Percentiles rank a stretch among this genome's conserved stretches.
Evolutionary conservation across 345 rosid genomes (phyloP).

Genomic region (Ailanthus altissimus): DNA sequence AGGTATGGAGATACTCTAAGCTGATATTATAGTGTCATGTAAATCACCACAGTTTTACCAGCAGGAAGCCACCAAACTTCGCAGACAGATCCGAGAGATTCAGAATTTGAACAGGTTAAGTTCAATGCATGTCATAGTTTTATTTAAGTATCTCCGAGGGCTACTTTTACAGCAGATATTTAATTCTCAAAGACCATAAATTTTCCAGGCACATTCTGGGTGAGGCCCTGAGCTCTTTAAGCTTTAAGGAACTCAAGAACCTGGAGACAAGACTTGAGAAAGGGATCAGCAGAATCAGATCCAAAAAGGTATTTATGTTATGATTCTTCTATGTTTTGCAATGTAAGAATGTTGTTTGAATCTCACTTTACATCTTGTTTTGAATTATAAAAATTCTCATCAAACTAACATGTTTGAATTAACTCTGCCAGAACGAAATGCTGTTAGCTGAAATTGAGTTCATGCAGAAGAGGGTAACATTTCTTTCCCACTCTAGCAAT

Average conservation of each 20-base stretch:
- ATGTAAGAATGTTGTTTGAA: background rate
- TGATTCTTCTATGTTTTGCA: background rate
- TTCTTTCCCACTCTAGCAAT: conserved; percentile 15
- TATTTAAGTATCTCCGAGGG: background rate
- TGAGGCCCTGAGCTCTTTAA: conserved; percentile 66
- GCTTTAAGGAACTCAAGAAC: conserved; percentile 73
- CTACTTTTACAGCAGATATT: background rate
- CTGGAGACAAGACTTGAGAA: conserved; percentile 75
- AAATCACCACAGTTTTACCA: conserved; percentile 62
- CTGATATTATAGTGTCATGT: background rate
- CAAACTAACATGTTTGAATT: conserved; percentile 21
- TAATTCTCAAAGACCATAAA: background rate
- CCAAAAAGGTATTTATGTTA: conserved; percentile 69
- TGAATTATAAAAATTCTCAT: background rate
- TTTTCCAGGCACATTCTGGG: conserved; percentile 71
- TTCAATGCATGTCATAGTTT: background rate
- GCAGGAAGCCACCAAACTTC: conserved; percentile 83
- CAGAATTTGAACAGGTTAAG: conserved; percentile 73
- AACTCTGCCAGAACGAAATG: conserved; percentile 63
- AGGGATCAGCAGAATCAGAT: conserved; percentile 77
- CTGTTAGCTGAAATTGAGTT: conserved; percentile 82
- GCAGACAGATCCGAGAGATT: conserved; percentile 68
- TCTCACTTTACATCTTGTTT: background rate
- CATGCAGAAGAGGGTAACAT: conserved; percentile 90
- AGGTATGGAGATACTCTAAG: background rate